Evolutionary conservation across 352 stramenopile genomes (phyloP).

Genomic region (Pythium coloratum): DNA sequence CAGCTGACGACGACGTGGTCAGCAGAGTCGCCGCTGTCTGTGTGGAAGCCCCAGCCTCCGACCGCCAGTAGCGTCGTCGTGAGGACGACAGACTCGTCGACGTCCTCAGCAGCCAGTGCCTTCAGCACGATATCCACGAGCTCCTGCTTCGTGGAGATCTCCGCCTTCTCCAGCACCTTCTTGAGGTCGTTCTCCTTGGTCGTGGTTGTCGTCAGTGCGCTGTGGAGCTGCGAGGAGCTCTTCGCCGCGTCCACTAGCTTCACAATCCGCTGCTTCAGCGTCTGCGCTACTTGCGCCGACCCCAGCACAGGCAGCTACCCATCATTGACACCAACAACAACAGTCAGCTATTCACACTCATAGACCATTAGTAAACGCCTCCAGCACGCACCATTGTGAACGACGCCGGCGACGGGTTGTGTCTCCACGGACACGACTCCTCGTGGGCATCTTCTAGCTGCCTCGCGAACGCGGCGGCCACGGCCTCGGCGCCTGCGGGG

Average conservation of each 20-base stretch:
- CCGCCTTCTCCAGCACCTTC: constrained; percentile 3
- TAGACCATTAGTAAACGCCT: background rate
- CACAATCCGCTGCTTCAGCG: constrained; percentile 30
- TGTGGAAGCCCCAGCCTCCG: constrained; percentile 45
- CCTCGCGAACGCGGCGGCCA: constrained; percentile 41
- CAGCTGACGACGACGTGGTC: constrained; percentile 30
- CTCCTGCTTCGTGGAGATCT: background rate
- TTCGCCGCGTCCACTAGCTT: constrained; percentile 22
- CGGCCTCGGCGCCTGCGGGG: constrained; percentile 32
- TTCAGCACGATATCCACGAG: background rate
- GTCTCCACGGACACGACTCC: constrained; percentile 54
- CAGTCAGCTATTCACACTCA: background rate
- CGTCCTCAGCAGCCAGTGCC: background rate
- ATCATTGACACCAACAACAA: constrained; percentile 11
- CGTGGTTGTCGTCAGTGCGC: background rate
- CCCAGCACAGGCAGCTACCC: constrained; percentile 37
- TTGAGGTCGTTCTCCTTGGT: constrained; percentile 2
- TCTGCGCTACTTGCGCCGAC: constrained; percentile 30
- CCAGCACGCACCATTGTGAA: constrained; percentile 47
- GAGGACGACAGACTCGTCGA: constrained; percentile 2
- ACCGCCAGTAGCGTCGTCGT: constrained; percentile 35
- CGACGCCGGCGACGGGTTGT: constrained; percentile 52
- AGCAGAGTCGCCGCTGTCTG: background rate
- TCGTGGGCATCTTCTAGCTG: constrained; percentile 45
- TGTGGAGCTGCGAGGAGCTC: constrained; percentile 7